phyloP scores from a whole-genome alignment of 2,329 filamentous ascomycete species.

The Botrytis fragariae region DNA sequence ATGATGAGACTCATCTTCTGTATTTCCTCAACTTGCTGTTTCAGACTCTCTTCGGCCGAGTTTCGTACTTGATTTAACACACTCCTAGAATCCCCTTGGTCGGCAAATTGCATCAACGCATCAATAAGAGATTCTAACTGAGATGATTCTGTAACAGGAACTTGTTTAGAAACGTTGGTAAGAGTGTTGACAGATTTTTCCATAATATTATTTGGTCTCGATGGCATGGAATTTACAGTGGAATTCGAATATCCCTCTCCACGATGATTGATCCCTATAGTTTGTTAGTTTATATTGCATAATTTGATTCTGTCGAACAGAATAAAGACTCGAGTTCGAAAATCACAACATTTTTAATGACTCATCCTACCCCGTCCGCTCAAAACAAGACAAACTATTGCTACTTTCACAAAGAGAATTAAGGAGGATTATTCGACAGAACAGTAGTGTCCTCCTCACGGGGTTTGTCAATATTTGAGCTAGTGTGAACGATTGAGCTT shows the following conservation, averaged over 20 bases:
- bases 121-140: background rate
- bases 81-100: background rate
- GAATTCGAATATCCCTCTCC: background rate
- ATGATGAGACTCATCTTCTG: background rate
- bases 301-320: background rate
- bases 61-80: background rate
- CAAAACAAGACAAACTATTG: background rate
- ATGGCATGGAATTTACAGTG: background rate
- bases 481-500: background rate
- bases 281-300: background rate
- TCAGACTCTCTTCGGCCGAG: background rate
- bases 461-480: background rate
- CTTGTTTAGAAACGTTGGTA: background rate
- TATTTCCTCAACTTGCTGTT: conserved; percentile 2
- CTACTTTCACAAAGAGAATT: background rate
- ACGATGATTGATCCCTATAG: background rate
- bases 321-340: too few relatives aligned
- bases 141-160: background rate
- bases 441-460: background rate
- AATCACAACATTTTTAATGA: background rate
- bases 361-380: background rate
- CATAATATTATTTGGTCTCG: background rate
- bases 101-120: background rate
- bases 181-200: background rate
- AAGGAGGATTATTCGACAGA: background rate